Conservation (phyloP, 2,329 filamentous ascomycete species). For the Domatiomyces globalis region DNA sequence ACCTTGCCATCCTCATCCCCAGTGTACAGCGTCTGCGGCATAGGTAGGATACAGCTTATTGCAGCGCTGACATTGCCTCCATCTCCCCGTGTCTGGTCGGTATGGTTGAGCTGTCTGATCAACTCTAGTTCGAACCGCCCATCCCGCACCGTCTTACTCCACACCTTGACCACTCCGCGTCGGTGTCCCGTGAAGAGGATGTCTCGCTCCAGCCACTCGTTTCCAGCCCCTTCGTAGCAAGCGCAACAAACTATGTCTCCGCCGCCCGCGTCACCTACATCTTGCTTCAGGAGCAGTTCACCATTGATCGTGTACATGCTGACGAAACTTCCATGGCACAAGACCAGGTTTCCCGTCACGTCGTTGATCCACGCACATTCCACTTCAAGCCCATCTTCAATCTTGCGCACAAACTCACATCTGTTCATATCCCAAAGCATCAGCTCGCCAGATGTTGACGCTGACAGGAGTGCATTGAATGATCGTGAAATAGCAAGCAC, state of each 20-base stretch:
- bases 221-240: slow-evolving; percentile 81
- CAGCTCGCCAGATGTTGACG: slow-evolving; percentile 65
- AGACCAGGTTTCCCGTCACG: slow-evolving; percentile 73
- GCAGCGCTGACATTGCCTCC: slow-evolving; percentile 44
- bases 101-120: slow-evolving; percentile 68
- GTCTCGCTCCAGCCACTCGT: slow-evolving; percentile 80
- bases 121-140: slow-evolving; percentile 65
- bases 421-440: slow-evolving; percentile 92
- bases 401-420: slow-evolving; percentile 66
- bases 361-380: slow-evolving; percentile 74
- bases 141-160: slow-evolving; percentile 27
- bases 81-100: slow-evolving; percentile 52
- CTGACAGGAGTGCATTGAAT: slow-evolving; percentile 76
- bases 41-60: slow-evolving; percentile 74
- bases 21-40: slow-evolving; percentile 74
- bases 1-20: slow-evolving; percentile 89
- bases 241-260: slow-evolving; percentile 71
- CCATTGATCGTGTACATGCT: slow-evolving; percentile 81
- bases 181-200: slow-evolving; percentile 82
- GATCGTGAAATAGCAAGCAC: slow-evolving; percentile 73
- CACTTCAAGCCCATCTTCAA: slow-evolving; percentile 43
- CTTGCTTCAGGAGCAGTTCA: slow-evolving; percentile 64
- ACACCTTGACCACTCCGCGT: slow-evolving; percentile 69
- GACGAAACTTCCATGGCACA: slow-evolving; percentile 64
- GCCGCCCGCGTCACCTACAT: slow-evolving; percentile 56